Evolutionary conservation across 2,329 filamentous ascomycete species (phyloP), one percentile per base, ranked within the genome.

Genomic region (Colletotrichum limetticola): DNA sequence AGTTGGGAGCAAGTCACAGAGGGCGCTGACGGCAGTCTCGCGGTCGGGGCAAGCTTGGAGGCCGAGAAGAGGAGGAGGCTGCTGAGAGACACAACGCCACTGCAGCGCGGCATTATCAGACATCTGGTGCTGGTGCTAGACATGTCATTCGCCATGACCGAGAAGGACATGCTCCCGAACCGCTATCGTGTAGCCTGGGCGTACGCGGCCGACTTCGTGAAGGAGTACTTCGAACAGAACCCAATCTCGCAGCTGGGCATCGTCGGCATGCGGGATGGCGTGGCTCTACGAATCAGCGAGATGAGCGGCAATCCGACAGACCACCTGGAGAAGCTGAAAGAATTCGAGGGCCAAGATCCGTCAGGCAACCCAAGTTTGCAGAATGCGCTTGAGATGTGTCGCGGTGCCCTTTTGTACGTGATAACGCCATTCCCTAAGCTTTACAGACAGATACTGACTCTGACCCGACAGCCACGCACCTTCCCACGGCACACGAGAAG

Each of bases 221-320:
- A 92, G 72, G 96, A 98, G 82, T 99, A 95, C 84, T 99, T 98
- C 80, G 97, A 98, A 83, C 97, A 99, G 83, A 99, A 99, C 79
- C 97, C 97, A 12, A 98, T 99, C 76, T 97, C 95, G 11, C 97
- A 99, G 83, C 90, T 99, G 69, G 95, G 94, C 28, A 93, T 99
- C 35, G 87, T 99, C 52, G 96, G 94, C 63, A 98, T 98, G 94
- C 91, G 94, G 74, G 97, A 98, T 81, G 97, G 97, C 19, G 87
- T 98, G 19, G 95, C 95, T 2, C 87, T 97, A 28, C 88, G 94
- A 52, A 90, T 99, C 75, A 97, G 93, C 79, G 94, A 98, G 79
- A 92, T 98, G 86, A 93, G 93, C 68, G 97, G 97, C 11, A 98
- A 98, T 79, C 95, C 96, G 3, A 92, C 92, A 9, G 94, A 97